Base-by-base conservation (phyloP, 176 grass and related monocot genomes). In the Dactylis glomerata region DNA sequence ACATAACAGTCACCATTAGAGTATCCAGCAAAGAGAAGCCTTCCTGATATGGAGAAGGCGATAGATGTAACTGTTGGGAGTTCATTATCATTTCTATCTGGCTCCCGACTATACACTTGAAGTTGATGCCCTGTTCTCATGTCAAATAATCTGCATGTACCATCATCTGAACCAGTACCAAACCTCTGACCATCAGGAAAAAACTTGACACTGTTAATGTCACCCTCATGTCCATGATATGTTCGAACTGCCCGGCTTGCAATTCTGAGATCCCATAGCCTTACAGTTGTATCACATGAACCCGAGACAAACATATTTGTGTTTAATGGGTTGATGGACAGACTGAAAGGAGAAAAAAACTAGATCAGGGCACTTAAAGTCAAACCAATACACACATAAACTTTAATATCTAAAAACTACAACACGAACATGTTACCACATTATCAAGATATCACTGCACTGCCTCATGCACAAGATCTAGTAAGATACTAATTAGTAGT, bases 121-220 rank as follows among this genome's bases (percentile, higher is more conserved):
- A 99, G 96, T 83, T 99, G 96, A 84, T 99, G 96, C 3, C 96
- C 96, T 28, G 96, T 99, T 76, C 93, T 91, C 96, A 99, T 94
- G 75, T 99, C 96, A 78, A 96, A 99, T 80, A 99, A 92, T 82
- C 93, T 84, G 63, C 93, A 95, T 28, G 96, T 96, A 24, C 96
- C 90, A 87, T 99, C 96, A 89, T 99, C 93, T 70, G 96, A 99
- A 44, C 96, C 96, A 82, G 92, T 99, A 67, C 96, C 96, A 61
- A 99, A 96, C 64, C 96, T 90, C 59, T 92, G 91, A 26, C 96
- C 96, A 86, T 99, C 96, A 73, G 96, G 96, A 78, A 99, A 99
- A 86, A 99, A 96, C 91, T 93, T 99, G 65, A 99, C 93, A 62
- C 89, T 82, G 50, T 99, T 99, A 87, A 99, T 92, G 52, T 92